Evolutionary conservation across 2,329 filamentous ascomycete species (phyloP).

Genomic region (Tolypocladium pustulatum): DNA sequence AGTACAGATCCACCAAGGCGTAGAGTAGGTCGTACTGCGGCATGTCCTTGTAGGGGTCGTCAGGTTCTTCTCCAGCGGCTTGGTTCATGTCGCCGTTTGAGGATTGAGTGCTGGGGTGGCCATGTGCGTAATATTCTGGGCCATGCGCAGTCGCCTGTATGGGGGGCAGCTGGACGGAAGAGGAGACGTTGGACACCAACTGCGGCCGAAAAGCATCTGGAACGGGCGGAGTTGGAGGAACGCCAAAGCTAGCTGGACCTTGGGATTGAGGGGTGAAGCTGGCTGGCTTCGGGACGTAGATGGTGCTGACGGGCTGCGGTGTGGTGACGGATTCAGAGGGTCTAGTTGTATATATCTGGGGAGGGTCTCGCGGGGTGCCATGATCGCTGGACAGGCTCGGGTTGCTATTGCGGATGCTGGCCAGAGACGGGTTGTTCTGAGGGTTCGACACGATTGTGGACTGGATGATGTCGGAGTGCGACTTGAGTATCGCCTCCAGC

Average conservation of each 20-base stretch:
- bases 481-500: slow-evolving; percentile 54
- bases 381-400: slow-evolving; percentile 44
- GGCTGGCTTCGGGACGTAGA: slow-evolving; percentile 53
- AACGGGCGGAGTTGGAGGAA: slow-evolving; percentile 34
- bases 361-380: slow-evolving; percentile 40
- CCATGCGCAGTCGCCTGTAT: slow-evolving; percentile 30
- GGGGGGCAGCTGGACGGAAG: slow-evolving; percentile 20
- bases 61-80: slow-evolving; percentile 13
- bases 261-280: slow-evolving; percentile 35
- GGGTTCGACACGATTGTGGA: slow-evolving; percentile 33
- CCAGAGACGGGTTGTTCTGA: slow-evolving; percentile 17
- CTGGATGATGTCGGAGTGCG: slow-evolving; percentile 58
- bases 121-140: slow-evolving; percentile 38
- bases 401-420: slow-evolving; percentile 38
- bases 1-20: slow-evolving; percentile 63
- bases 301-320: slow-evolving; percentile 43
- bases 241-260: slow-evolving; percentile 34
- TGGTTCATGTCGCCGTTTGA: slow-evolving; percentile 39
- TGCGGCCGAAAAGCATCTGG: slow-evolving; percentile 40
- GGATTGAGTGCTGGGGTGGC: slow-evolving; percentile 38
- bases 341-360: slow-evolving; percentile 30
- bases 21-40: slow-evolving; percentile 68
- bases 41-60: slow-evolving; percentile 47
- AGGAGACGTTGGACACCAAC: slow-evolving; percentile 29
- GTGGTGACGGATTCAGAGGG: slow-evolving; percentile 38